These are phyloP conservation scores for Lipomyces spencermartinsiae DNA, from an alignment of 805 yeast genomes.

Conservation along the genomic window DNA sequence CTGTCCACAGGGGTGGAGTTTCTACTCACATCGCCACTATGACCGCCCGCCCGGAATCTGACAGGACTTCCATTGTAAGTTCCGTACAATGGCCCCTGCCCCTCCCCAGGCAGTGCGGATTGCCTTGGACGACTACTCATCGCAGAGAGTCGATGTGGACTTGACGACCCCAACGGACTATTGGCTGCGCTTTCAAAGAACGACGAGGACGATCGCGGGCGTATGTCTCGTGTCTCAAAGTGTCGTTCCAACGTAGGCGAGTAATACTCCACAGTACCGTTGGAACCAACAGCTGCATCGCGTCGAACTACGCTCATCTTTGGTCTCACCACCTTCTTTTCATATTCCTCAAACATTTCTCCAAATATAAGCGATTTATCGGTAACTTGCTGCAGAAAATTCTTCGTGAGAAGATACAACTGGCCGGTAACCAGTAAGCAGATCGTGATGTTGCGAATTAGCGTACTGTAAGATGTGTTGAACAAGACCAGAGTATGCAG, in stretches of 20 bases:
- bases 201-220: conserved; percentile 15
- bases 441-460: conserved; percentile 42
- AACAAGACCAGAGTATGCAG: conserved; percentile 55
- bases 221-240: conserved; percentile 39
- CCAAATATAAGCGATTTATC: conserved; percentile 67
- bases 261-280: conserved; percentile 42
- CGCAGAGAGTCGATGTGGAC: conserved; percentile 1
- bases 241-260: conserved; percentile 41
- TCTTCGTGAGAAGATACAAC: conserved; percentile 50
- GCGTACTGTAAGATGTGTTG: conserved; percentile 47
- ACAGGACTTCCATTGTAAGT: conserved; percentile 2
- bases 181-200: background rate
- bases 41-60: background rate
- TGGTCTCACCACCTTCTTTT: conserved; percentile 67
- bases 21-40: background rate
- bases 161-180: background rate
- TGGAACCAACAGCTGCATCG: conserved; percentile 60
- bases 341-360: conserved; percentile 68
- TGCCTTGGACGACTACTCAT: conserved; percentile 3
- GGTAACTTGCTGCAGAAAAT: conserved; percentile 56
- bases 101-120: background rate
- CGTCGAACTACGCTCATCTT: conserved; percentile 56
- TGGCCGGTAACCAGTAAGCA: conserved; percentile 50
- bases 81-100: background rate
- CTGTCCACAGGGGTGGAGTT: background rate